phyloP scores from a whole-genome alignment of 345 rosid species.

The Gossypium arboreum region DNA sequence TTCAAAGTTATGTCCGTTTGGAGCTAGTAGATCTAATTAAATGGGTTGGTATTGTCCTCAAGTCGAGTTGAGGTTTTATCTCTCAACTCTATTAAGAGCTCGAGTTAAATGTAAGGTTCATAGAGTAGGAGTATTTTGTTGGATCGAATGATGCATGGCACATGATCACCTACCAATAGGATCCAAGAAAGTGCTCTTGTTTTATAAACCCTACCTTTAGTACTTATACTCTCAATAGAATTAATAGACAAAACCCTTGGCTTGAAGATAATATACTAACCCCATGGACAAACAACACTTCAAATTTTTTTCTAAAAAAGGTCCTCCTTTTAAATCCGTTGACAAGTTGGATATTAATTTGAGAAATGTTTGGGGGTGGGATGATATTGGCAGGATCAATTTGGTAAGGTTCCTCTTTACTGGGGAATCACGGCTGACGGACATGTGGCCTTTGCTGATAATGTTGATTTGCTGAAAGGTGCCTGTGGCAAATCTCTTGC shows the following conservation, averaged over 20 bases:
- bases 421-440: slow-evolving; percentile 99
- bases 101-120: rapidly evolving
- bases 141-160: rapidly evolving
- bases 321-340: too few relatives aligned
- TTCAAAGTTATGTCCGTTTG: too few relatives aligned
- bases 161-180: rapidly evolving
- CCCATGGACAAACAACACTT: too few relatives aligned
- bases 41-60: not conserved
- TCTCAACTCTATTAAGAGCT: too few relatives aligned
- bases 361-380: slow-evolving; percentile 4
- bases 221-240: too few relatives aligned
- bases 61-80: too few relatives aligned
- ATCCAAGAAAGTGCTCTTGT: too few relatives aligned
- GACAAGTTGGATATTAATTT: not conserved
- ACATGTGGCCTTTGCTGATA: slow-evolving; percentile 78
- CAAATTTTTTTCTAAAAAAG: too few relatives aligned
- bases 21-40: not conserved
- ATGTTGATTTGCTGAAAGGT: slow-evolving; percentile 76
- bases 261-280: too few relatives aligned
- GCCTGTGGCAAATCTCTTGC: slow-evolving; percentile 99
- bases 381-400: slow-evolving; percentile 58
- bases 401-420: slow-evolving; percentile 82
- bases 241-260: rapidly evolving
- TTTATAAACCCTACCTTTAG: too few relatives aligned
- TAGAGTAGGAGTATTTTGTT: too few relatives aligned